Percentiles rank a stretch among this genome's conserved stretches.
These are phyloP conservation scores for Cryphonectria parasitica DNA, from an alignment of 2,329 filamentous ascomycete genomes.

Conservation along the genomic window DNA sequence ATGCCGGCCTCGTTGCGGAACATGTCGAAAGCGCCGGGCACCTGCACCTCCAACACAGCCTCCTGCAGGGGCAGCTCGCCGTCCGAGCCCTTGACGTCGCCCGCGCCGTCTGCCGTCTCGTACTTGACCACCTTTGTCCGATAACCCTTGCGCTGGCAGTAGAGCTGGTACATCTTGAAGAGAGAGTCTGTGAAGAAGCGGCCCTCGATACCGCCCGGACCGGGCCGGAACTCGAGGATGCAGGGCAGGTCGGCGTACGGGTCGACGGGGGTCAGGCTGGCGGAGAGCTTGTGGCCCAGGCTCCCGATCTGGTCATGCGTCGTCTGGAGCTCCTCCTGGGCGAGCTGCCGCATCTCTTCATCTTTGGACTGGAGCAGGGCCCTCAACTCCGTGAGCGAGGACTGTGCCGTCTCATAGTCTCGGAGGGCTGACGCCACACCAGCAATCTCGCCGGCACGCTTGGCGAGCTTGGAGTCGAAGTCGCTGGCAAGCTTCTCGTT, in stretches of 20 bases:
- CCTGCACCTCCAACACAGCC: conserved; percentile 82
- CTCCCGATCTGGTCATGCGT: conserved; percentile 65
- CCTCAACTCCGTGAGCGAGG: conserved; percentile 58
- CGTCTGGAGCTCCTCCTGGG: conserved; percentile 77
- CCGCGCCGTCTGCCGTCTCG: conserved; percentile 71
- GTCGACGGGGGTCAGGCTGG: conserved; percentile 81
- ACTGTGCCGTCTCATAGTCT: conserved; percentile 60
- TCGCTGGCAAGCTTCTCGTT: conserved; percentile 52
- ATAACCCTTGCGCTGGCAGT: conserved; percentile 72
- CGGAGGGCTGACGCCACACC: conserved; percentile 60
- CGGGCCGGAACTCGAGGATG: conserved; percentile 88
- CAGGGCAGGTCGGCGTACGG: conserved; percentile 90
- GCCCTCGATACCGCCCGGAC: conserved; percentile 89
- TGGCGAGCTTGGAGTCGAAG: conserved; percentile 62
- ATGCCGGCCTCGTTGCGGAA: conserved; percentile 91
- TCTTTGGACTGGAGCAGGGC: conserved; percentile 57
- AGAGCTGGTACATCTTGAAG: conserved; percentile 85
- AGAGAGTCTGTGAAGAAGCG: conserved; percentile 87
- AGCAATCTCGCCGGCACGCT: conserved; percentile 64
- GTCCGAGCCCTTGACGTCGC: conserved; percentile 54
- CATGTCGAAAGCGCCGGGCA: conserved; percentile 76
- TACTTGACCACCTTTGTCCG: conserved; percentile 75
- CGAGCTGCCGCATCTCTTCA: conserved; percentile 74
- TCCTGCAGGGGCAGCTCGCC: conserved; percentile 77
- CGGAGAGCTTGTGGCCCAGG: conserved; percentile 71